A percentile compares a stretch with the other conserved stretches of the same genome.
These are phyloP conservation scores for Pueraria montana DNA, from an alignment of 306 rosid genomes.

Conservation along the genomic window DNA sequence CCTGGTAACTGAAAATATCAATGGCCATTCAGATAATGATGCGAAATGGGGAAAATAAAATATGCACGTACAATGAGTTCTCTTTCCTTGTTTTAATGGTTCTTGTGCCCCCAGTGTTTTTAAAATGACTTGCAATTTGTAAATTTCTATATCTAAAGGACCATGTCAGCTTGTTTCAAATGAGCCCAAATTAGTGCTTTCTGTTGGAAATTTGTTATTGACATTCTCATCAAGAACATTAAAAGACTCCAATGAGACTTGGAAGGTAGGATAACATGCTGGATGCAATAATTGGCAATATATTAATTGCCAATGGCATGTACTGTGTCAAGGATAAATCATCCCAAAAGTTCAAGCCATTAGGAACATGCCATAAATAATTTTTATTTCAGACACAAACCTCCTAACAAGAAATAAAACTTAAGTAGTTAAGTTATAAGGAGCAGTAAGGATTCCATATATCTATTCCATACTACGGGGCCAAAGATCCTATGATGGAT, in stretches of 20 bases:
- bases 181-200: background rate
- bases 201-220: background rate
- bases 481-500: too few relatives aligned
- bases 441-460: too few relatives aligned
- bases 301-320: background rate
- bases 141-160: background rate
- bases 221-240: background rate
- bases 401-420: too few relatives aligned
- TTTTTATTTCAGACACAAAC: too few relatives aligned
- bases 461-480: too few relatives aligned
- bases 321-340: background rate
- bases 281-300: background rate
- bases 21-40: background rate
- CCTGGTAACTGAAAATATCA: constrained; percentile 10
- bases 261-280: background rate
- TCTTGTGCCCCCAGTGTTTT: background rate
- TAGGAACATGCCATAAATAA: background rate
- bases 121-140: background rate
- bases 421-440: too few relatives aligned
- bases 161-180: background rate
- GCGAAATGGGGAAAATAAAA: background rate
- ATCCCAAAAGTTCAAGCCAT: background rate
- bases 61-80: background rate
- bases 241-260: background rate
- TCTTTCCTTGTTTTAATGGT: background rate